phyloP scores from a whole-genome alignment of 2,329 filamentous ascomycete species.

The Phoma sp. region DNA sequence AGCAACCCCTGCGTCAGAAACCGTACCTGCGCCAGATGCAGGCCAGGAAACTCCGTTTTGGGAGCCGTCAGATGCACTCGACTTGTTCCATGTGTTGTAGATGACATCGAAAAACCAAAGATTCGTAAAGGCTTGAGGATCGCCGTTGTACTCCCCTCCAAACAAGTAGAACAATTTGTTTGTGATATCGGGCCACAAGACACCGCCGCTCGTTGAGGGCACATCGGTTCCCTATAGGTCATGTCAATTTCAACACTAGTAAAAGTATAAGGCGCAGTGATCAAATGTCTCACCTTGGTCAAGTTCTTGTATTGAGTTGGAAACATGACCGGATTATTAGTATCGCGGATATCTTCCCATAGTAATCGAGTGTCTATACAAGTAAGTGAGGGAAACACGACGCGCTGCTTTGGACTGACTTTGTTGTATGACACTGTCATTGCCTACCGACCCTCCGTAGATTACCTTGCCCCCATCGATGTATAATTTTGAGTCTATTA shows the following conservation, averaged over 20 bases:
- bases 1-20: constrained; percentile 37
- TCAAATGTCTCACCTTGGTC: background rate
- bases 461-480: constrained; percentile 63
- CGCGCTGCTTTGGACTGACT: background rate
- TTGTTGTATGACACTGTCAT: background rate
- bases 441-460: constrained; percentile 37
- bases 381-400: background rate
- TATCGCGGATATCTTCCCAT: background rate
- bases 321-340: background rate
- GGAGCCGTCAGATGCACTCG: constrained; percentile 26
- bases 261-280: no score
- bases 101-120: constrained; percentile 63
- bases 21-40: constrained; percentile 17
- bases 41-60: constrained; percentile 14
- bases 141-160: constrained; percentile 58
- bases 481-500: constrained; percentile 63
- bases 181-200: constrained; percentile 63
- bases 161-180: constrained; percentile 68
- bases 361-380: background rate
- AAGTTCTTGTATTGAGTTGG: background rate
- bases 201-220: constrained; percentile 52
- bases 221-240: constrained; percentile 54
- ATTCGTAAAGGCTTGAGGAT: constrained; percentile 41
- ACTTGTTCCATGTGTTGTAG: constrained; percentile 60
- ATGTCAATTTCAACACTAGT: background rate